Evolutionary conservation across 2,329 filamentous ascomycete genomes (phyloP).

Genomic region (Xylaria sp.): DNA sequence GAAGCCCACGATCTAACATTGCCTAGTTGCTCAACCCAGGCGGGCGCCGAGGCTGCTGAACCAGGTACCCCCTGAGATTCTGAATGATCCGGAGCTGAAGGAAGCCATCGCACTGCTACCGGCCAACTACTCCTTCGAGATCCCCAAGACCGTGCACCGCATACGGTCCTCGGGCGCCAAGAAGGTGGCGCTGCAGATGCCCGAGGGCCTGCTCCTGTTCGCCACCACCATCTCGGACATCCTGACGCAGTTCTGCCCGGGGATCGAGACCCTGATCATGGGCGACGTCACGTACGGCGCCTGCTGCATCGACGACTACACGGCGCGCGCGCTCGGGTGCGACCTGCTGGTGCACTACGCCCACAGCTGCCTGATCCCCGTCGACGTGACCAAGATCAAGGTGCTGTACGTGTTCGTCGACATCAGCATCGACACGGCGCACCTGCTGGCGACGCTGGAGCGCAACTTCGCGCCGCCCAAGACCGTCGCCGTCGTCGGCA

Average conservation of each 20-base stretch:
- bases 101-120: conserved; percentile 85
- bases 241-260: conserved; percentile 88
- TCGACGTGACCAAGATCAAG: conserved; percentile 95
- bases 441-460: conserved; percentile 83
- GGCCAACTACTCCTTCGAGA: conserved; percentile 97
- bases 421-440: conserved; percentile 90
- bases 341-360: conserved; percentile 96
- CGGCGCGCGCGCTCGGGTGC: conserved; percentile 88
- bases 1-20: background rate
- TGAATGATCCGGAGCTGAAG: conserved; percentile 83
- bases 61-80: conserved; percentile 84
- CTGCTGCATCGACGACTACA: conserved; percentile 99
- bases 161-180: conserved; percentile 80
- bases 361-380: conserved; percentile 93
- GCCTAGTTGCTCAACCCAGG: conserved; percentile 69
- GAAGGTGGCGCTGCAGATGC: conserved; percentile 93
- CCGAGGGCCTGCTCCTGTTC: conserved; percentile 91
- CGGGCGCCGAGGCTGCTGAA: conserved; percentile 82
- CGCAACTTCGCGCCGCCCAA: conserved; percentile 86
- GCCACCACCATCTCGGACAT: conserved; percentile 98
- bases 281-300: conserved; percentile 98
- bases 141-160: conserved; percentile 96
- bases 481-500: conserved; percentile 90
- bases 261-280: conserved; percentile 94
- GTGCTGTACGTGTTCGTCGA: conserved; percentile 98